A percentile compares a stretch with the other conserved stretches of the same genome.
These are phyloP conservation scores for Naematelia encephala DNA, from an alignment of 768 basidiomycete species.

Conservation along the genomic window DNA sequence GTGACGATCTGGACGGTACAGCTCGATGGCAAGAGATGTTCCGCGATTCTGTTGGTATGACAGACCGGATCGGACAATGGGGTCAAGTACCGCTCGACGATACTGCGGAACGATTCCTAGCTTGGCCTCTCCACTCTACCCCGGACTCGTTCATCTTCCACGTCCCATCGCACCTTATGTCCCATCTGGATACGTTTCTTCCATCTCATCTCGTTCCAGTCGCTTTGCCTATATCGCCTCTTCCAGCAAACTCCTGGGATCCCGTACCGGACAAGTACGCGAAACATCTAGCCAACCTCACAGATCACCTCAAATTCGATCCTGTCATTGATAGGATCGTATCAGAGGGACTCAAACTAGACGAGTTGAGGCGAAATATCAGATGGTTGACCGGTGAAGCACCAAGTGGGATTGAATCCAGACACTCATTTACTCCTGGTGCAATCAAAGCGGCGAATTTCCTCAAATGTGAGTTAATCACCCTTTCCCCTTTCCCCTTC, in stretches of 20 bases:
- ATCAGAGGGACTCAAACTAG: conserved; percentile 61
- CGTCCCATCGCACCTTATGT: conserved; percentile 31
- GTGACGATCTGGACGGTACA: neutral
- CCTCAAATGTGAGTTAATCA: conserved; percentile 60
- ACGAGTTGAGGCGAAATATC: conserved; percentile 67
- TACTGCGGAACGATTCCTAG: neutral
- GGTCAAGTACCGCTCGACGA: neutral
- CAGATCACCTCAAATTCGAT: conserved; percentile 64
- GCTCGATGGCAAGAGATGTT: neutral
- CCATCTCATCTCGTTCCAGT: conserved; percentile 72
- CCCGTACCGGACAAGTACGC: conserved; percentile 62
- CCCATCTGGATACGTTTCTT: conserved; percentile 60
- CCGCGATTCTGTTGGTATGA: conserved; percentile 12
- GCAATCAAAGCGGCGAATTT: conserved; percentile 66
- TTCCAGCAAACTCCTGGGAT: conserved; percentile 40
- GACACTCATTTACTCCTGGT: conserved; percentile 77
- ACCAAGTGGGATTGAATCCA: conserved; percentile 66
- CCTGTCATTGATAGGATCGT: conserved; percentile 67
- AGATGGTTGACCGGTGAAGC: conserved; percentile 80
- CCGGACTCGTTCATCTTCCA: conserved; percentile 38
- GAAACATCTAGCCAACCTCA: conserved; percentile 60
- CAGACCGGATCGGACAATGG: conserved; percentile 3
- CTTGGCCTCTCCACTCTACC: conserved; percentile 27
- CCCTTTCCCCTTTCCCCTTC: conserved; percentile 1
- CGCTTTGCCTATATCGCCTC: conserved; percentile 58